These are phyloP conservation scores for Leptosphaerulina australis DNA, from an alignment of 2,329 filamentous ascomycete genomes.

Conservation along the genomic window DNA sequence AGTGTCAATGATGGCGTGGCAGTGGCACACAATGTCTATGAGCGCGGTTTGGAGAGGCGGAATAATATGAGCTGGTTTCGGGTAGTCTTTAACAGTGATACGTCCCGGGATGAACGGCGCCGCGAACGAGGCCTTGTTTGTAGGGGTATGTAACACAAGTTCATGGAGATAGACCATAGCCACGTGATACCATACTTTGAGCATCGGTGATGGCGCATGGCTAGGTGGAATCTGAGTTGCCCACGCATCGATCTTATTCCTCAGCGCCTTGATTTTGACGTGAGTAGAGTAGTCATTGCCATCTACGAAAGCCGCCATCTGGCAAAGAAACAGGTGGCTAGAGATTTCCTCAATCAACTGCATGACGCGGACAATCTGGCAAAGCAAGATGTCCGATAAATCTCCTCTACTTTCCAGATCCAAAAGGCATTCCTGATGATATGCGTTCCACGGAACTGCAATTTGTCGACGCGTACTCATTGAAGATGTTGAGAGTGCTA, in stretches of 20 bases:
- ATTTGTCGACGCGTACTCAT: slow-evolving; percentile 29
- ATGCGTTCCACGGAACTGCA: slow-evolving; percentile 30
- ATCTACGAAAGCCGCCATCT: slow-evolving; percentile 26
- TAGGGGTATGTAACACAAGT: slow-evolving; percentile 33
- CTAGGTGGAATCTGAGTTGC: slow-evolving; percentile 29
- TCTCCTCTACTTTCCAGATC: slow-evolving; percentile 28
- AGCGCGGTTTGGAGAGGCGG: slow-evolving; percentile 25
- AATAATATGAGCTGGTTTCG: slow-evolving; percentile 27
- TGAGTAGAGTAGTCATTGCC: slow-evolving; percentile 30
- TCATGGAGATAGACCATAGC: slow-evolving; percentile 35
- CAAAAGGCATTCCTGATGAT: slow-evolving; percentile 31
- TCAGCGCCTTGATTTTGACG: slow-evolving; percentile 23
- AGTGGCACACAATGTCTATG: slow-evolving; percentile 26
- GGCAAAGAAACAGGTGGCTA: slow-evolving; percentile 28
- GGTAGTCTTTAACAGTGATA: slow-evolving; percentile 35
- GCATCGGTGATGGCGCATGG: slow-evolving; percentile 26
- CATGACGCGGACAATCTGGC: slow-evolving; percentile 33
- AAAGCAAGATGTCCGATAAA: slow-evolving; percentile 28
- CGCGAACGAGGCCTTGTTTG: slow-evolving; percentile 35
- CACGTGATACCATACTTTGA: slow-evolving; percentile 35
- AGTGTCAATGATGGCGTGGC: slow-evolving; percentile 32
- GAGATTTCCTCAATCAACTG: slow-evolving; percentile 32
- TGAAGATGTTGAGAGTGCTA: slow-evolving; percentile 29
- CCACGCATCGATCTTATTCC: slow-evolving; percentile 31
- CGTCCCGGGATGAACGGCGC: slow-evolving; percentile 36